A percentile compares a stretch with the other conserved stretches of the same genome.
Evolutionary conservation across 768 basidiomycete genomes (phyloP).

Genomic region (Asterophora lycoperdoides): DNA sequence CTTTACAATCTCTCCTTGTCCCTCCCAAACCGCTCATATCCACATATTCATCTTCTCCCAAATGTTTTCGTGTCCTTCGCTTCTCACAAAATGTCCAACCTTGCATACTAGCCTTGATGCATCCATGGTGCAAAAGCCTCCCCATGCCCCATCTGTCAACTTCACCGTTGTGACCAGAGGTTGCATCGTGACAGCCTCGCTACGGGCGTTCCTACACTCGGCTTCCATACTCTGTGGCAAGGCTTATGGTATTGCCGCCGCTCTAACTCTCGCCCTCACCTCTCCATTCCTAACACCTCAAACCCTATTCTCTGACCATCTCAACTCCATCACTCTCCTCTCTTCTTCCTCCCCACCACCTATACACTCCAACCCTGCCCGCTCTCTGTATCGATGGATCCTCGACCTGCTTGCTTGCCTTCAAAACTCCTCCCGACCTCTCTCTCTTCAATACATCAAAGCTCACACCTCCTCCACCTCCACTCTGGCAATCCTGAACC

Average conservation of each 20-base stretch:
- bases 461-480: not conserved
- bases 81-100: too few relatives aligned
- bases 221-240: not conserved
- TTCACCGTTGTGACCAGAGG: not conserved
- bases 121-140: too few relatives aligned
- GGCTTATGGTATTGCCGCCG: not conserved
- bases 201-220: not conserved
- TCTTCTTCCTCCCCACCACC: not conserved
- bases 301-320: not conserved
- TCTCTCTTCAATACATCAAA: not conserved
- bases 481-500: not conserved
- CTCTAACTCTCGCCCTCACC: not conserved
- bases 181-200: not conserved
- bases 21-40: too few relatives aligned
- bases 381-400: not conserved
- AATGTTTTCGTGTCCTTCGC: too few relatives aligned
- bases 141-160: not conserved
- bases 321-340: not conserved
- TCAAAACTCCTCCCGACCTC: not conserved
- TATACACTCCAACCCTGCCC: not conserved
- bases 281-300: not conserved
- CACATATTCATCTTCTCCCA: too few relatives aligned
- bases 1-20: not conserved
- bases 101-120: too few relatives aligned
- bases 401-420: not conserved